These are phyloP conservation scores for Excoecaria cochinchinensis DNA, from an alignment of 345 rosid species.

Conservation along the genomic window DNA sequence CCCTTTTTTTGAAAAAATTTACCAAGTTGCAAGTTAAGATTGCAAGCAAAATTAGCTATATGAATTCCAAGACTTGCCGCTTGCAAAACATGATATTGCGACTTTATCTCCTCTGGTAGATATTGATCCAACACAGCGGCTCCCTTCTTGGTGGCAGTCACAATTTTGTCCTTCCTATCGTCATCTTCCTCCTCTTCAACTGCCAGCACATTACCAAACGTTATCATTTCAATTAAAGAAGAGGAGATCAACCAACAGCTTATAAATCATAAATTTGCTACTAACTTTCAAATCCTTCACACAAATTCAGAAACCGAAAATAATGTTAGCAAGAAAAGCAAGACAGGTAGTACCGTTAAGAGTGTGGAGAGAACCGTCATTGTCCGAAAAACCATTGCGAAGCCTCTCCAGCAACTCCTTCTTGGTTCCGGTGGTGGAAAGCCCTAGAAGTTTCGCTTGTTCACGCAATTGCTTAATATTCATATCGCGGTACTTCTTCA, in stretches of 20 bases:
- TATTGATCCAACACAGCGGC: slow-evolving; percentile 76
- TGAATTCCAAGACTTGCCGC: slow-evolving; percentile 31
- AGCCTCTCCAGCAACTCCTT: slow-evolving; percentile 65
- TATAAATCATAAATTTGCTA: background rate
- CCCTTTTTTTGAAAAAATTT: background rate
- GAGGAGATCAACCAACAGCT: too few species aligned
- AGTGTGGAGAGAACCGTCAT: slow-evolving; percentile 11
- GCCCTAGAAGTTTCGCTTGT: slow-evolving; percentile 53
- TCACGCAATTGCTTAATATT: slow-evolving; percentile 68
- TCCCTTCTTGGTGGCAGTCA: slow-evolving; percentile 71
- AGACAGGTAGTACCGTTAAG: slow-evolving; percentile 24
- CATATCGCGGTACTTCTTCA: slow-evolving; percentile 54
- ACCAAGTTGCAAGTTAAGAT: background rate
- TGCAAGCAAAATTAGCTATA: background rate
- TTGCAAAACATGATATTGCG: slow-evolving; percentile 72
- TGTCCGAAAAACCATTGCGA: slow-evolving; percentile 32
- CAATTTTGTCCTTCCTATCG: slow-evolving; percentile 49
- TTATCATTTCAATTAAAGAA: background rate
- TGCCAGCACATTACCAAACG: slow-evolving; percentile 8
- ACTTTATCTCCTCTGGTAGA: slow-evolving; percentile 73
- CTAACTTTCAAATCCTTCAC: background rate
- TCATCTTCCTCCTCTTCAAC: slow-evolving; percentile 38
- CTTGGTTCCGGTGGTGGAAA: slow-evolving; percentile 61
- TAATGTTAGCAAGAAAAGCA: background rate
- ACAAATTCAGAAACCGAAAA: background rate